Base-by-base conservation (phyloP, 2,329 filamentous ascomycete species). In the Talaromyces sp. region DNA sequence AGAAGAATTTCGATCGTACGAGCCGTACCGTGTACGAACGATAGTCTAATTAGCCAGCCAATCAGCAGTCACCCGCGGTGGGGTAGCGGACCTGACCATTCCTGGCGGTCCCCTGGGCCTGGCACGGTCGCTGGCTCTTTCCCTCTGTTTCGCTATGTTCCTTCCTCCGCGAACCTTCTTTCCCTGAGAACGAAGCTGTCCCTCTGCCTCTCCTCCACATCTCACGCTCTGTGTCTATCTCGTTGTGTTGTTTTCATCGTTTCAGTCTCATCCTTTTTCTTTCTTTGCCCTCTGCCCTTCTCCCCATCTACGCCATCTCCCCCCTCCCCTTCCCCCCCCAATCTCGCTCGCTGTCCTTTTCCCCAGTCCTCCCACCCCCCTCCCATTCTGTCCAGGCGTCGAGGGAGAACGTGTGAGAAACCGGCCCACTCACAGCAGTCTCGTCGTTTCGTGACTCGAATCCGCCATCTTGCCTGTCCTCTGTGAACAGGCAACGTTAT, bases 221-320 rank as follows among this genome's bases (percentile, higher is more conserved):
- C 52, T 56, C 25, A 3, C 70, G 69, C 70, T 37, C 8, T 73
- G 74, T 77, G 77, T 72, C 71, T 73, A 71, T 72, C 67, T 54
- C 61, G 60, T 67, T 59, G 68, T 68, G 43, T 37, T 49, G 58
- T 50, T 47, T 43, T n/a, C 59, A 35, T 50, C 41, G 41, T 50
- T 27, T 39, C 59, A 41, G 41, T 50, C 17, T 50, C 59, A 41
- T 62, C 43, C 43, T 61, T 47, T 62, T 50, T 7, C 50, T 41
- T 52, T 27, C 33, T 33, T 67, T 67, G 63, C 66, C 64, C 66
- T 66, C 67, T 31, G 27, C 67, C 68, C 67, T 64, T 67, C 65
- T 66, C 64, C 67, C 67, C 45, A 39, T 41, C 41, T 25, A 57
- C 45, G 62, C 66, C 61, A 58, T 68, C 69, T 65, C 61, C 61